A percentile compares a stretch with the other conserved stretches of the same genome.
These are phyloP conservation scores for Aspergillus proliferans DNA, from an alignment of 2,329 filamentous ascomycete species.

Conservation along the genomic window DNA sequence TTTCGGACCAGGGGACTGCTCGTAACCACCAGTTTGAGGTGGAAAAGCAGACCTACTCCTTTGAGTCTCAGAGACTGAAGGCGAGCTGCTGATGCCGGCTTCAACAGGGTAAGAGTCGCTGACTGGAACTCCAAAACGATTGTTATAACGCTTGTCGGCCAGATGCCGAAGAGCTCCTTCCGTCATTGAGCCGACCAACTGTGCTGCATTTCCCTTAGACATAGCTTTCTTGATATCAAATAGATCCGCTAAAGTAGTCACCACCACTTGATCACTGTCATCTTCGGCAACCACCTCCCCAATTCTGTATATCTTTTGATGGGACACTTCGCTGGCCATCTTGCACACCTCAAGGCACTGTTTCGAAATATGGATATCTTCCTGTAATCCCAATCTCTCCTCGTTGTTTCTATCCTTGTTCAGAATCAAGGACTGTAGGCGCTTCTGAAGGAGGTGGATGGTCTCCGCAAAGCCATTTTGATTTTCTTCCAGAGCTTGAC, in stretches of 20 bases:
- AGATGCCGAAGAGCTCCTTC: conserved; percentile 21
- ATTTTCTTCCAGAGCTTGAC: conserved; percentile 25
- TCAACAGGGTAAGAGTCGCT: conserved; percentile 3
- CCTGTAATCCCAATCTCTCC: conserved; percentile 25
- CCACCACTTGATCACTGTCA: conserved; percentile 37
- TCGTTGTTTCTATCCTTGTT: conserved; percentile 12
- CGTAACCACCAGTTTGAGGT: conserved; percentile 7
- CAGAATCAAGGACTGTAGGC: conserved; percentile 19
- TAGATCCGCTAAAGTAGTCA: conserved; percentile 38
- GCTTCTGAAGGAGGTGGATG: conserved; percentile 28
- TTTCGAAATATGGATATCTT: conserved; percentile 30
- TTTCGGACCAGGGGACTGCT: conserved; percentile 14
- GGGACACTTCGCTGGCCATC: conserved; percentile 24
- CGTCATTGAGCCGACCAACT: conserved; percentile 34
- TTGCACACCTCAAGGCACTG: conserved; percentile 38
- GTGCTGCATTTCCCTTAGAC: conserved; percentile 28
- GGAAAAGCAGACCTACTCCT: conserved; percentile 1
- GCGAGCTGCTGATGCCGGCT: conserved; percentile 5
- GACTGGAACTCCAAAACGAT: conserved; percentile 18
- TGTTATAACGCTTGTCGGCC: conserved; percentile 24
- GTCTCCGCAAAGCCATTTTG: conserved; percentile 25
- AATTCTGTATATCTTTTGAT: conserved; percentile 30
- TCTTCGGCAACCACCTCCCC: conserved; percentile 33
- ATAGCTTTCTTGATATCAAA: conserved; percentile 36
- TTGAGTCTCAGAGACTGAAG: conserved; percentile 2